Evolutionary conservation across 495 filamentous ascomycete genomes (phyloP).

Genomic region (Talaromyces wortmannii): DNA sequence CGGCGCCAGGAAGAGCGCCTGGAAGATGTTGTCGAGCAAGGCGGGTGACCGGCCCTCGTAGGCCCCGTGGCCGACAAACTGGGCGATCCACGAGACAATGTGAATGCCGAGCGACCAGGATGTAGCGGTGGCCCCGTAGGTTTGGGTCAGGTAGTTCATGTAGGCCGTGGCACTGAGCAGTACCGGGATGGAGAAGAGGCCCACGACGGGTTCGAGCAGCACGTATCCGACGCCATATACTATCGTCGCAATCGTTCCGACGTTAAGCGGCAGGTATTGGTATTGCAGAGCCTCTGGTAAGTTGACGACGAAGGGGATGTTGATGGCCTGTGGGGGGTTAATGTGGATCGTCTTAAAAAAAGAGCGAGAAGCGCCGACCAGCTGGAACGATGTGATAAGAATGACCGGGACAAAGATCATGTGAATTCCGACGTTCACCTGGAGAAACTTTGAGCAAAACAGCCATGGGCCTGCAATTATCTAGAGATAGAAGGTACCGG

Average conservation of each 20-base stretch:
- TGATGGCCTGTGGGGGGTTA: slow-evolving; percentile 56
- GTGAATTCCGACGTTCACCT: slow-evolving; percentile 85
- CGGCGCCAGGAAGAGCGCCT: slow-evolving; percentile 91
- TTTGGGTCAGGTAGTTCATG: slow-evolving; percentile 64
- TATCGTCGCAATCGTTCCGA: slow-evolving; percentile 67
- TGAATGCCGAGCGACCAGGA: slow-evolving; percentile 63
- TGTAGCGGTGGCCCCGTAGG: slow-evolving; percentile 60
- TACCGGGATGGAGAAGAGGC: slow-evolving; percentile 62
- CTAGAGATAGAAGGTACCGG: slow-evolving; percentile 37
- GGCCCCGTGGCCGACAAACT: slow-evolving; percentile 86
- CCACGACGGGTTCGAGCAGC: slow-evolving; percentile 89
- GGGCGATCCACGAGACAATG: slow-evolving; percentile 71
- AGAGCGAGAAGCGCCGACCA: slow-evolving; percentile 45
- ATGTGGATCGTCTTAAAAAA: slow-evolving; percentile 7
- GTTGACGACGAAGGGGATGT: slow-evolving; percentile 64
- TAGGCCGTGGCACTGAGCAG: slow-evolving; percentile 66
- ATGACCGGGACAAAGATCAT: slow-evolving; percentile 83
- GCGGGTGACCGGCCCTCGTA: slow-evolving; percentile 88
- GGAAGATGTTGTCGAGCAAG: slow-evolving; percentile 80
- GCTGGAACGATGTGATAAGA: slow-evolving; percentile 67
- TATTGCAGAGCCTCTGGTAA: slow-evolving; percentile 63
- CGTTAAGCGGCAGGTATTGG: slow-evolving; percentile 72
- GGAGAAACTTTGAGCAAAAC: not conserved
- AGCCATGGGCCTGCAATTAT: no score
- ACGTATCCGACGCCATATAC: slow-evolving; percentile 76